Conservation (phyloP, 1,284 basidiomycete genomes). For the Pseudozyma hubeiensis region DNA sequence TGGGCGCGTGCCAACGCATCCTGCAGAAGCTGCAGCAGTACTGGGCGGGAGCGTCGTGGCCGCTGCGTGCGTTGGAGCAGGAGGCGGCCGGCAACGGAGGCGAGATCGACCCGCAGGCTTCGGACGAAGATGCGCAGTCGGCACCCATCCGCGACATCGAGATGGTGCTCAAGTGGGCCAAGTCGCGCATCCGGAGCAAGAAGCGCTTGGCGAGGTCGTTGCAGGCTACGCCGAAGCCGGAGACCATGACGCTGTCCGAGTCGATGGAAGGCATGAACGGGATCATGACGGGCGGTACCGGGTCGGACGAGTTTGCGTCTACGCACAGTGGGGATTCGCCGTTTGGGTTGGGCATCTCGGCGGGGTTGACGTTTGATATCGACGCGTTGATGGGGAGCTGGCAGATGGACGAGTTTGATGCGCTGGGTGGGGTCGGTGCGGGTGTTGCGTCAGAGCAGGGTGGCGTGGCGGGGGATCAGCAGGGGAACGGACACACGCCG, state of each 20-base stretch:
- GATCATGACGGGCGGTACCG: slow-evolving; percentile 22
- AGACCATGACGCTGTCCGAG: slow-evolving; percentile 20
- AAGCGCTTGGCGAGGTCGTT: slow-evolving; percentile 31
- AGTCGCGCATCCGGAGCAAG: slow-evolving; percentile 32
- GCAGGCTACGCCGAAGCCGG: slow-evolving; percentile 33
- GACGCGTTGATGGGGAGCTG: slow-evolving; percentile 48
- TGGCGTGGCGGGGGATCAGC: neutral
- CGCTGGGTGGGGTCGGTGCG: slow-evolving; percentile 17
- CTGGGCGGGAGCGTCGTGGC: slow-evolving; percentile 59
- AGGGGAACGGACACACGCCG: slow-evolving; percentile 11
- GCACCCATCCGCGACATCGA: slow-evolving; percentile 58
- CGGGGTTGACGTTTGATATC: slow-evolving; percentile 45
- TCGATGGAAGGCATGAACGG: slow-evolving; percentile 22
- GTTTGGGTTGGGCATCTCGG: slow-evolving; percentile 45
- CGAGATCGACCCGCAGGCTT: slow-evolving; percentile 49
- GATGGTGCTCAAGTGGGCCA: slow-evolving; percentile 61
- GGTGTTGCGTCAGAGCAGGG: slow-evolving; percentile 8
- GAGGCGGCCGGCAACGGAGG: slow-evolving; percentile 47
- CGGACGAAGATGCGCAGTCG: slow-evolving; percentile 55
- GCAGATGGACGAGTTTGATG: slow-evolving; percentile 39
- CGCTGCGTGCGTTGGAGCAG: slow-evolving; percentile 54
- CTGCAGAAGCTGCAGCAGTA: slow-evolving; percentile 51
- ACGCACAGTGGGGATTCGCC: slow-evolving; percentile 46
- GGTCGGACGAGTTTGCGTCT: slow-evolving; percentile 36
- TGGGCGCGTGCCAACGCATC: slow-evolving; percentile 49